phyloP scores from a whole-genome alignment of 352 stramenopile genomes.

The Globisporangium ultimum region DNA sequence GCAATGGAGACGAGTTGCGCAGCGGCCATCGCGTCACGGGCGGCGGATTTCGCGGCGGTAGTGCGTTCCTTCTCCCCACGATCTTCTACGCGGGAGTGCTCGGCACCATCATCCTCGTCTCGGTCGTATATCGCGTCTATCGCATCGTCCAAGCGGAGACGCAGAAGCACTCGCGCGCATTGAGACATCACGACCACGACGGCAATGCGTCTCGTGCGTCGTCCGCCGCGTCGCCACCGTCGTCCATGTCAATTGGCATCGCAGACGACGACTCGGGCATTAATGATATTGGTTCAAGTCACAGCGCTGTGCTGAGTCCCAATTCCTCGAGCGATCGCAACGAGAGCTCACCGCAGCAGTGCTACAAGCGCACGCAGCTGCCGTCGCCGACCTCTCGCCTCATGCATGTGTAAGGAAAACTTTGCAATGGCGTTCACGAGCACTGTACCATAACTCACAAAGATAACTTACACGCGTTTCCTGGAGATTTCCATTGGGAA shows the following conservation, averaged over 20 bases:
- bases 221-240: conserved; percentile 9
- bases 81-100: conserved; percentile 52
- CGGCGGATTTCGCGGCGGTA: conserved; percentile 5
- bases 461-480: no score
- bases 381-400: conserved; percentile 34
- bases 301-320: conserved; percentile 24
- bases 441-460: not conserved
- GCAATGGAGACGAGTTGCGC: conserved; percentile 5
- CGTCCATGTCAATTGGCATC: conserved; percentile 6
- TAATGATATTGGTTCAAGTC: not conserved
- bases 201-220: conserved; percentile 7
- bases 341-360: conserved; percentile 27
- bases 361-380: conserved; percentile 58
- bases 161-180: conserved; percentile 20
- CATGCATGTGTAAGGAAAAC: conserved; percentile 24
- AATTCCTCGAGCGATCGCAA: conserved; percentile 11
- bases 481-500: no score
- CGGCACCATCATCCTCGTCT: conserved; percentile 35
- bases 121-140: conserved; percentile 52
- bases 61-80: conserved; percentile 36
- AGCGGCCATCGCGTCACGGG: conserved; percentile 3
- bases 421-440: not conserved
- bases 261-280: not conserved
- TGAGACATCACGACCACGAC: not conserved
- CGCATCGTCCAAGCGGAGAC: conserved; percentile 46